These are phyloP conservation scores for Tremella fuciformis DNA, from an alignment of 768 basidiomycete genomes.

Conservation along the genomic window DNA sequence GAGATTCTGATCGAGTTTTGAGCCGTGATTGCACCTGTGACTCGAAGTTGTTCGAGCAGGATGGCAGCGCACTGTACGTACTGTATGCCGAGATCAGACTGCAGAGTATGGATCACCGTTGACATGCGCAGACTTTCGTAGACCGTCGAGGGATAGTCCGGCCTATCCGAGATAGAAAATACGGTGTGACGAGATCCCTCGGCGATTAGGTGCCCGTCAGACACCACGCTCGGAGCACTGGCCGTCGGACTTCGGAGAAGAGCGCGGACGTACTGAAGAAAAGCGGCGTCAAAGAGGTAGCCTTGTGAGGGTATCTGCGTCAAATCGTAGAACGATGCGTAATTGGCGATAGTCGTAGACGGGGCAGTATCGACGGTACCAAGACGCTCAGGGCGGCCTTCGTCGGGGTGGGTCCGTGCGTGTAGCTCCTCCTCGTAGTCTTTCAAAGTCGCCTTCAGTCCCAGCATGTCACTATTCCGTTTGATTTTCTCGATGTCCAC, in stretches of 20 bases:
- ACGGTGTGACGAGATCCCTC: not conserved
- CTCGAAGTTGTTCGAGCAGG: constrained; percentile 62
- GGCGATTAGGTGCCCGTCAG: constrained; percentile 11
- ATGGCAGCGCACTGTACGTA: constrained; percentile 59
- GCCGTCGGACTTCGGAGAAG: constrained; percentile 55
- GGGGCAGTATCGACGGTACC: not conserved
- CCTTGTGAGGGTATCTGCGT: constrained; percentile 44
- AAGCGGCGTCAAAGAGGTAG: constrained; percentile 68
- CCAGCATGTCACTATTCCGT: constrained; percentile 58
- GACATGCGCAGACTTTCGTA: constrained; percentile 63
- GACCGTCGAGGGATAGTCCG: not conserved
- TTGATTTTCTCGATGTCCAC: constrained; percentile 21
- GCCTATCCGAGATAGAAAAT: not conserved
- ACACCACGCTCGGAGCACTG: constrained; percentile 38
- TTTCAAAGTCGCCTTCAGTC: constrained; percentile 60
- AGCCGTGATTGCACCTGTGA: constrained; percentile 55
- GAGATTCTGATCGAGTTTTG: not conserved
- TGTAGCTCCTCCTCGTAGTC: constrained; percentile 59
- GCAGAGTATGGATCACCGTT: constrained; percentile 63
- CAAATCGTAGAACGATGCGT: constrained; percentile 35
- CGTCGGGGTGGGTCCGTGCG: constrained; percentile 56
- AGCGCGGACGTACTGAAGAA: constrained; percentile 63
- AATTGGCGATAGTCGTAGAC: constrained; percentile 26
- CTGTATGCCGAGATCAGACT: constrained; percentile 61
- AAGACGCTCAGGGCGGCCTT: constrained; percentile 42